A percentile compares a stretch with the other conserved stretches of the same genome.
Conservation (phyloP, 2,329 filamentous ascomycete species). For the Colletotrichum eremochloae region DNA sequence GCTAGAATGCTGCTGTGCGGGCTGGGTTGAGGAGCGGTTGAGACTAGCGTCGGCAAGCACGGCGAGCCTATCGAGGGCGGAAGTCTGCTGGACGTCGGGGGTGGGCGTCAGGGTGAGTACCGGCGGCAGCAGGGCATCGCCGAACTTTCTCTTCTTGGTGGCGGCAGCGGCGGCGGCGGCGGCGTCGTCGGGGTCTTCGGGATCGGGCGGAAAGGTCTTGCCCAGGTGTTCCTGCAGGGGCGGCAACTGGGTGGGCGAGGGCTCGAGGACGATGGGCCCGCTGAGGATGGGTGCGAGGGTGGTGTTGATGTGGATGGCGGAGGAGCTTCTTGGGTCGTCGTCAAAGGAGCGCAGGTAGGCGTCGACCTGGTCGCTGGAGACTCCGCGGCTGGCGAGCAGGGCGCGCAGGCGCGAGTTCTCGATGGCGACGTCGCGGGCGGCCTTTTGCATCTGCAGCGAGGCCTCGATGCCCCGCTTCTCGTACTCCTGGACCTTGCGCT, state of each 20-base stretch:
- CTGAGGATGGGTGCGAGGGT: slow-evolving; percentile 31
- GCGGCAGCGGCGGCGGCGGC: neutral
- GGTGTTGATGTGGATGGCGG: slow-evolving; percentile 39
- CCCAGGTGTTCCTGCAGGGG: slow-evolving; percentile 37
- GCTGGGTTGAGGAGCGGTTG: slow-evolving; percentile 11
- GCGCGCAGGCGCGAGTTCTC: slow-evolving; percentile 62
- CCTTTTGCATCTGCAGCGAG: slow-evolving; percentile 66
- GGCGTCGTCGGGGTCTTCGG: neutral
- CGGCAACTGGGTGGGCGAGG: slow-evolving; percentile 16
- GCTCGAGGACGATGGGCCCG: slow-evolving; percentile 31
- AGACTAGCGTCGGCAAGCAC: slow-evolving; percentile 55
- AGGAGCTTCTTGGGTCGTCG: slow-evolving; percentile 46
- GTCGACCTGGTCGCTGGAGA: slow-evolving; percentile 55
- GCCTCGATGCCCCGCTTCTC: slow-evolving; percentile 63
- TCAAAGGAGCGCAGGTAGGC: slow-evolving; percentile 55
- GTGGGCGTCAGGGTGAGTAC: slow-evolving; percentile 37
- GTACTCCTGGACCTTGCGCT: slow-evolving; percentile 60
- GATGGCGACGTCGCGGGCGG: slow-evolving; percentile 62
- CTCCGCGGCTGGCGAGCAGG: slow-evolving; percentile 57
- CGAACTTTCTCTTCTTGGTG: slow-evolving; percentile 31
- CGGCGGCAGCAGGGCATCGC: slow-evolving; percentile 28
- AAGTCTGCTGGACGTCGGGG: slow-evolving; percentile 32
- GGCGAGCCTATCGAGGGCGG: slow-evolving; percentile 52
- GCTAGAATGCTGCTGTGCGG: slow-evolving; percentile 48
- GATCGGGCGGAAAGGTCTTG: slow-evolving; percentile 19